phyloP scores from a whole-genome alignment of 306 rosid species.

The Cucumis melo region DNA sequence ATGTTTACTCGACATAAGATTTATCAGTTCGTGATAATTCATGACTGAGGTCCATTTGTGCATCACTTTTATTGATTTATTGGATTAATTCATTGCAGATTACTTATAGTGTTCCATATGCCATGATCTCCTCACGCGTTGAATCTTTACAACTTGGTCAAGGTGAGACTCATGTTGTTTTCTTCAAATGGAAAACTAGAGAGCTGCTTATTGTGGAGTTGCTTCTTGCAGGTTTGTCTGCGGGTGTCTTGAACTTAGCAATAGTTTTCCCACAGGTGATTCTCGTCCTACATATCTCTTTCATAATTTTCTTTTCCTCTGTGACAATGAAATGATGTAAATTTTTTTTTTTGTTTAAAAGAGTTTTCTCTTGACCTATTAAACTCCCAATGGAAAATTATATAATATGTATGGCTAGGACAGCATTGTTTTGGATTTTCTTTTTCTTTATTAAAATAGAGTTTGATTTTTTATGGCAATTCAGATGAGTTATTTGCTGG shows the following conservation, averaged over 20 bases:
- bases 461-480: neutral
- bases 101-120: constrained; percentile 89
- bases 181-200: neutral
- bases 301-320: neutral
- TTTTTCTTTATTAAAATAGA: too few relatives aligned
- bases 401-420: neutral
- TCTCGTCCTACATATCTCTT: neutral
- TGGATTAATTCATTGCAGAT: constrained; percentile 45
- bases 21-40: neutral
- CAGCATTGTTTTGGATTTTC: neutral
- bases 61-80: neutral
- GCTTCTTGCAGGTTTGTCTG: constrained; percentile 66
- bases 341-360: neutral
- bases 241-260: constrained; percentile 90
- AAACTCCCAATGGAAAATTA: neutral
- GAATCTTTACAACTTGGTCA: constrained; percentile 91
- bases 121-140: constrained; percentile 62
- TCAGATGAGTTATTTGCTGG: neutral
- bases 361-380: neutral
- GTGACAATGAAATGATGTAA: neutral
- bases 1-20: neutral
- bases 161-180: constrained; percentile 26
- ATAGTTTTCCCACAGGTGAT: constrained; percentile 83
- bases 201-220: constrained; percentile 14
- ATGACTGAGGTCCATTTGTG: neutral